Percentiles rank a stretch among this genome's conserved stretches.
These are phyloP conservation scores for Suillus tomentosus DNA, from an alignment of 768 basidiomycete genomes.

Conservation along the genomic window DNA sequence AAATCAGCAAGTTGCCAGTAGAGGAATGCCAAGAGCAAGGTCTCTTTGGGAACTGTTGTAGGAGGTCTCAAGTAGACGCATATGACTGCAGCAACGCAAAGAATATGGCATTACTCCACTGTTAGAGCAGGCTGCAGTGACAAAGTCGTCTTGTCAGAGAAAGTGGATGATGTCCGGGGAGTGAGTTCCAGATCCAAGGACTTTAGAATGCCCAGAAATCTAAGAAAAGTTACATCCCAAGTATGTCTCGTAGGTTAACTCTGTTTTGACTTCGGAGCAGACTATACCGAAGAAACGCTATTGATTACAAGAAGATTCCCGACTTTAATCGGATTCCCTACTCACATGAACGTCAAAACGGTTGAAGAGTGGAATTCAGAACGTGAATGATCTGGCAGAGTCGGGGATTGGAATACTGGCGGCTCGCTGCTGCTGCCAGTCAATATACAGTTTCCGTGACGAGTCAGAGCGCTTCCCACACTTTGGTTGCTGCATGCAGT, in stretches of 20 bases:
- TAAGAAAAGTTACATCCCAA: not conserved
- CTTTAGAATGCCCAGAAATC: not conserved
- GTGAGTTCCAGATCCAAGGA: not conserved
- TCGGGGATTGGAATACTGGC: too few relatives aligned
- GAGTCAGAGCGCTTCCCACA: too few relatives aligned
- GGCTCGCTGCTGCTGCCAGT: too few relatives aligned
- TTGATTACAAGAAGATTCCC: not conserved
- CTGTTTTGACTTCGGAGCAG: not conserved
- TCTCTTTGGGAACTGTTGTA: slow-evolving; percentile 43
- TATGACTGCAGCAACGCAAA: slow-evolving; percentile 54
- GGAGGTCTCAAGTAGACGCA: slow-evolving; percentile 56
- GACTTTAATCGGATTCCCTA: not conserved
- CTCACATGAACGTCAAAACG: not conserved
- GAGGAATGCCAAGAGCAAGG: slow-evolving; percentile 52
- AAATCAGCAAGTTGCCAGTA: slow-evolving; percentile 74
- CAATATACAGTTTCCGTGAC: too few relatives aligned
- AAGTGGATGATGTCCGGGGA: not conserved
- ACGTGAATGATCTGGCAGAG: too few relatives aligned
- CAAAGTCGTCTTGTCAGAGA: not conserved
- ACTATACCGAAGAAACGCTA: not conserved
- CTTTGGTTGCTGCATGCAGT: not conserved
- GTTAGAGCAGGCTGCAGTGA: slow-evolving; percentile 1
- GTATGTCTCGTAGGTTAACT: not conserved
- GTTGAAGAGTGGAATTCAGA: too few relatives aligned
- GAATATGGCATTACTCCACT: slow-evolving; percentile 60